Evolutionary conservation across 352 stramenopile genomes (phyloP).

Genomic region (Phytophthora melonis): DNA sequence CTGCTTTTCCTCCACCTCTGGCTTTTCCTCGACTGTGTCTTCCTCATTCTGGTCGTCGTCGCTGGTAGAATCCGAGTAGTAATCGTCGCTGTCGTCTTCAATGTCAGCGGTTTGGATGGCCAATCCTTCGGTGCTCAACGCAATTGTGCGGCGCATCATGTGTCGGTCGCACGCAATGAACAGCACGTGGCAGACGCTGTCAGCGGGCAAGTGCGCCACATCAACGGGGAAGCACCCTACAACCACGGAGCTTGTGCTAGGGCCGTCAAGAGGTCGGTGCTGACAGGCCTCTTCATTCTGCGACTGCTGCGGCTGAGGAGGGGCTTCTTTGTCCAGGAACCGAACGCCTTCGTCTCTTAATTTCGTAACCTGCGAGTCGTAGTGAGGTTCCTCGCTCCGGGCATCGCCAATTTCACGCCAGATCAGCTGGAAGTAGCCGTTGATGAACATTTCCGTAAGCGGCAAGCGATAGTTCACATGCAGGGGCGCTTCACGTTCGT

Average conservation of each 20-base stretch:
- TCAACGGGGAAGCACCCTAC: constrained; percentile 53
- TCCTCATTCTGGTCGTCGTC: constrained; percentile 21
- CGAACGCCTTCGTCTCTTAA: constrained; percentile 49
- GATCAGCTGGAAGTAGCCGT: constrained; percentile 78
- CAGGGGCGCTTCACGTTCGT: constrained; percentile 48
- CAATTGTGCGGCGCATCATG: constrained; percentile 66
- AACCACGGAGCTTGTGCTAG: constrained; percentile 40
- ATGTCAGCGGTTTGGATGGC: constrained; percentile 42
- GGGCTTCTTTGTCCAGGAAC: constrained; percentile 23
- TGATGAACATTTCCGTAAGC: constrained; percentile 46
- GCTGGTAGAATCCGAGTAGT: constrained; percentile 37
- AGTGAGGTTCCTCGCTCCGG: constrained; percentile 63
- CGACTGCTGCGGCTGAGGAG: constrained; percentile 32
- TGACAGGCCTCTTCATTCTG: constrained; percentile 1
- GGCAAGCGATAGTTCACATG: constrained; percentile 62
- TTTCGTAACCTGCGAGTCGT: constrained; percentile 46
- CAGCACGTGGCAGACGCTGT: constrained; percentile 63
- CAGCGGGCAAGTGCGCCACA: constrained; percentile 51
- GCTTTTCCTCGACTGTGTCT: constrained; percentile 20
- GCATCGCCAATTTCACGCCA: constrained; percentile 58
- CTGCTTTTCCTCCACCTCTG: constrained; percentile 37
- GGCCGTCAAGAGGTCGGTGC: constrained; percentile 26
- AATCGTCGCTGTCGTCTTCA: constrained; percentile 36
- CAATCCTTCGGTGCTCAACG: constrained; percentile 63
- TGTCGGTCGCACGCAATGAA: constrained; percentile 69